A percentile compares a stretch with the other conserved stretches of the same genome.
Evolutionary conservation across 164 flowering plant genomes (phyloP).

Genomic region (Euptelea pleiosperma): DNA sequence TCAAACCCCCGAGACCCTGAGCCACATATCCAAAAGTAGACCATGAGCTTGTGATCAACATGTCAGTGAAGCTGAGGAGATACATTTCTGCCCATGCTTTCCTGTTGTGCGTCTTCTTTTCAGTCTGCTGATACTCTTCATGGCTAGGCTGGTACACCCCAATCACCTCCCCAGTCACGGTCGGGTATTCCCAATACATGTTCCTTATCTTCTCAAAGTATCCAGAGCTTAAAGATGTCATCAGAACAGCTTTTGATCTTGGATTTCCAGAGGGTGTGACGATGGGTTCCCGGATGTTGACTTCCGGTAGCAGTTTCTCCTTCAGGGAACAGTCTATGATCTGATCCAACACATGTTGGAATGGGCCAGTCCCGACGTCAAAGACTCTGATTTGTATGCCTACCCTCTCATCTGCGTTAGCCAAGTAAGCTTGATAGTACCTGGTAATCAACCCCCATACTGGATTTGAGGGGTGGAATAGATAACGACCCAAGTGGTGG

Average conservation of each 20-base stretch:
- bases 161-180: constrained; percentile 62
- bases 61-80: constrained; percentile 62
- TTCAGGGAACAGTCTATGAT: constrained; percentile 57
- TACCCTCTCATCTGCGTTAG: constrained; percentile 67
- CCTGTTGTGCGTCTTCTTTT: constrained; percentile 54
- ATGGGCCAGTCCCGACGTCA: constrained; percentile 56
- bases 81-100: constrained; percentile 95
- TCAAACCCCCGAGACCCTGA: constrained; percentile 80
- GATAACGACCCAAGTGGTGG: constrained; percentile 75
- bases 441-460: constrained; percentile 84
- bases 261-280: constrained; percentile 14
- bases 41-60: constrained; percentile 75
- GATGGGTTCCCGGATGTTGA: constrained; percentile 22
- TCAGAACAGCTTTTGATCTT: constrained; percentile 51
- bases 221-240: constrained; percentile 61
- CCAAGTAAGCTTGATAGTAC: constrained; percentile 69
- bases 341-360: constrained; percentile 66
- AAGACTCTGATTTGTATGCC: constrained; percentile 82
- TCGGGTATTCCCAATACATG: constrained; percentile 73
- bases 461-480: constrained; percentile 70
- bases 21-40: constrained; percentile 94
- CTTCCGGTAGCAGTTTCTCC: constrained; percentile 58
- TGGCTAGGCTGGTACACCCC: constrained; percentile 79
- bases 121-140: constrained; percentile 65
- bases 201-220: constrained; percentile 61